Percentiles rank a stretch among this genome's conserved stretches.
Evolutionary conservation across 176 grass and related monocot species (phyloP).

Genomic region (Pharus latifolius): DNA sequence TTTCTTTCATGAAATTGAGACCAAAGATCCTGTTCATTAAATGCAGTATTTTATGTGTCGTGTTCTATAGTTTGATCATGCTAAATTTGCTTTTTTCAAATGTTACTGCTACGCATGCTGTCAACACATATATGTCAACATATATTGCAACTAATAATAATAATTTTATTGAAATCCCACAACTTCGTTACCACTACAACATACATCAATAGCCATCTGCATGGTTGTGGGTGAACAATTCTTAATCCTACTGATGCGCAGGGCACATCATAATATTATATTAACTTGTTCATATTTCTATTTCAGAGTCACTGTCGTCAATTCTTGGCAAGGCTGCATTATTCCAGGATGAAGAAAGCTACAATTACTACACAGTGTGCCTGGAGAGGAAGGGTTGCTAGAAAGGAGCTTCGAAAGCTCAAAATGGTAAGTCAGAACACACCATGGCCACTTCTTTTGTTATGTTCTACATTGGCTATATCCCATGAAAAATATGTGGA

Average conservation of each 20-base stretch:
- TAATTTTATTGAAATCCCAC: neutral
- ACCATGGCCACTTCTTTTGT: neutral
- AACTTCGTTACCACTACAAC: neutral
- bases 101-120: slow-evolving; percentile 1
- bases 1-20: neutral
- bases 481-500: neutral
- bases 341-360: slow-evolving; percentile 87
- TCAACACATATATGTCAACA: neutral
- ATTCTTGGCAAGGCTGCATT: slow-evolving; percentile 61
- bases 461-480: slow-evolving; percentile 1
- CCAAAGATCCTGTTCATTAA: neutral
- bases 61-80: neutral
- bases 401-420: slow-evolving; percentile 82
- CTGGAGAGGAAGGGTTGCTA: slow-evolving; percentile 94
- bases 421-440: slow-evolving; percentile 59
- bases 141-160: neutral
- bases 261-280: slow-evolving; percentile 3
- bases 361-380: slow-evolving; percentile 84
- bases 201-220: neutral
- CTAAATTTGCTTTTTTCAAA: neutral
- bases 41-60: neutral
- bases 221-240: slow-evolving; percentile 2
- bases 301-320: slow-evolving; percentile 74
- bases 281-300: slow-evolving; percentile 16
- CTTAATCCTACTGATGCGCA: neutral